These are phyloP conservation scores for Chalciporus pseudorubinellus DNA, from an alignment of 768 basidiomycete genomes.

Conservation along the genomic window DNA sequence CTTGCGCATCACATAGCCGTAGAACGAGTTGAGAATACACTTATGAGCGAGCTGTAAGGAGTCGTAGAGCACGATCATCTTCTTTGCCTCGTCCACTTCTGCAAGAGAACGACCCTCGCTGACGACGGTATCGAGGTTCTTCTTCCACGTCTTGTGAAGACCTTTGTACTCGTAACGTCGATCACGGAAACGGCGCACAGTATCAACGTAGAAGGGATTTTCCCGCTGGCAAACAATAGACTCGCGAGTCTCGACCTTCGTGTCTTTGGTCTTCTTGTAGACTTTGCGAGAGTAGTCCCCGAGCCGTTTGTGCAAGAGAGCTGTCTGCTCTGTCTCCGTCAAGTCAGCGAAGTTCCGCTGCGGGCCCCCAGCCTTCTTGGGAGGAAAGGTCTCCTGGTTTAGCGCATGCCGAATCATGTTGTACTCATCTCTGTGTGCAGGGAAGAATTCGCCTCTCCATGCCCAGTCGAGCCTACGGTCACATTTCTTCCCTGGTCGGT, in stretches of 20 bases:
- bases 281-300: slow-evolving; percentile 99
- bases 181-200: slow-evolving; percentile 94
- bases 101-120: slow-evolving; percentile 71
- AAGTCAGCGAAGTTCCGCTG: slow-evolving; percentile 84
- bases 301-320: slow-evolving; percentile 90
- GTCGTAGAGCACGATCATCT: slow-evolving; percentile 98
- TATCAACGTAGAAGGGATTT: slow-evolving; percentile 99
- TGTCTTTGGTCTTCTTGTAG: slow-evolving; percentile 98
- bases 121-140: slow-evolving; percentile 79
- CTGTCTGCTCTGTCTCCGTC: slow-evolving; percentile 80
- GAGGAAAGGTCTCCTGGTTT: slow-evolving; percentile 90
- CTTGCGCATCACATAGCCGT: slow-evolving; percentile 99
- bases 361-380: slow-evolving; percentile 69
- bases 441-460: slow-evolving; percentile 98
- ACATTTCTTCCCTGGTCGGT: slow-evolving; percentile 92
- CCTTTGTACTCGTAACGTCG: slow-evolving; percentile 99
- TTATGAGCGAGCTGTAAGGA: slow-evolving; percentile 99
- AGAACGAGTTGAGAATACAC: slow-evolving; percentile 99
- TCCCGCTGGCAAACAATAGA: slow-evolving; percentile 97
- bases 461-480: slow-evolving; percentile 95
- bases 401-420: slow-evolving; percentile 99
- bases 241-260: slow-evolving; percentile 89
- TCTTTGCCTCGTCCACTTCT: slow-evolving; percentile 95
- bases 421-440: slow-evolving; percentile 93
- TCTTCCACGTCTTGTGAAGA: slow-evolving; percentile 98